Evolutionary conservation across 2,329 filamentous ascomycete species (phyloP).

Genomic region (Claviceps capensis): DNA sequence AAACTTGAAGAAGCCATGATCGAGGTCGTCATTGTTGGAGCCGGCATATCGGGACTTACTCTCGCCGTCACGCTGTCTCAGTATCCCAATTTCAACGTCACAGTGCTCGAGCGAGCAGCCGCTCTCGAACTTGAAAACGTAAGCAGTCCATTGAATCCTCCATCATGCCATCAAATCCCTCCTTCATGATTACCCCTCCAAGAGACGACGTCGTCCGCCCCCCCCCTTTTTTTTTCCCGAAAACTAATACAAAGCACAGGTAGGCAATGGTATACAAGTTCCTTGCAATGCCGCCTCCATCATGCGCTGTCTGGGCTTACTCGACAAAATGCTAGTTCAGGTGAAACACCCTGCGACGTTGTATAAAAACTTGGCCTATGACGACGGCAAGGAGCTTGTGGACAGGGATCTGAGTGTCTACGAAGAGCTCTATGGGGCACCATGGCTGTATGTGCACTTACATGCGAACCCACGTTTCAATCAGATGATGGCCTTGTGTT

Average conservation of each 20-base stretch:
- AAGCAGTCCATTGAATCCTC: neutral
- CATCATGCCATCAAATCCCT: neutral
- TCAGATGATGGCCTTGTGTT: neutral
- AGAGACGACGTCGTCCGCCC: neutral
- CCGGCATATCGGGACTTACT: slow-evolving; percentile 9
- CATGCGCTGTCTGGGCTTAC: slow-evolving; percentile 8
- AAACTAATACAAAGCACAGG: slow-evolving; percentile 2
- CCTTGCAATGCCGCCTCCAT: slow-evolving; percentile 9
- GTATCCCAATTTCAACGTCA: slow-evolving; percentile 4
- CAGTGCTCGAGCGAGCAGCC: slow-evolving; percentile 5
- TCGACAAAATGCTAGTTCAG: slow-evolving; percentile 5
- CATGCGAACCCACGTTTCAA: too few species aligned
- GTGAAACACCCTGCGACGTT: neutral
- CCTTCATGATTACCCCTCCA: neutral
- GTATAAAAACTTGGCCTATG: neutral
- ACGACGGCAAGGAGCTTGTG: slow-evolving; percentile 2
- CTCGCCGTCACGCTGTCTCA: slow-evolving; percentile 5
- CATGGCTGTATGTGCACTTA: slow-evolving; percentile 8
- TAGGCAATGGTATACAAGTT: slow-evolving; percentile 9
- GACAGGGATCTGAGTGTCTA: slow-evolving; percentile 5
- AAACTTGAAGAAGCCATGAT: neutral
- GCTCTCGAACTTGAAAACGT: slow-evolving; percentile 2
- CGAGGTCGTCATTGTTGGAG: slow-evolving; percentile 8
- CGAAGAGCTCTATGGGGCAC: slow-evolving; percentile 8
- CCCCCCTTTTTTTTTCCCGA: neutral